Evolutionary conservation across 768 basidiomycete genomes (phyloP).

Genomic region (Auriculariales sp.): DNA sequence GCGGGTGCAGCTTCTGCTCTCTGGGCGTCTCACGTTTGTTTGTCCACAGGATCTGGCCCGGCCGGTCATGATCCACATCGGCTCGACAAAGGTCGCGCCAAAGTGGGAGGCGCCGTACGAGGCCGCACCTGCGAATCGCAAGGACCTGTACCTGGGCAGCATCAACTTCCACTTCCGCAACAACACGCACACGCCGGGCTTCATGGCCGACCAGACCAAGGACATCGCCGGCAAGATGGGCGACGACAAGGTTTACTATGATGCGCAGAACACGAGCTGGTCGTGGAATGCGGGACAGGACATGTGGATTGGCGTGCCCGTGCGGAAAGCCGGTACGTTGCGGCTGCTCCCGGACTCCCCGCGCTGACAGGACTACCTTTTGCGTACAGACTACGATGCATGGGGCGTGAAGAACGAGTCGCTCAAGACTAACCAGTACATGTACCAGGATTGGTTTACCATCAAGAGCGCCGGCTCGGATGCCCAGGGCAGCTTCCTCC

Average conservation of each 20-base stretch:
- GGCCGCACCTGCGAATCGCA: neutral
- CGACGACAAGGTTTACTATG: neutral
- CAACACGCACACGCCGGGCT: neutral
- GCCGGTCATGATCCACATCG: neutral
- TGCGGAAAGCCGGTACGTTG: neutral
- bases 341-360: neutral
- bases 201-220: neutral
- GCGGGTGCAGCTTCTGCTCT: neutral
- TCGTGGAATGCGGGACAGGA: neutral
- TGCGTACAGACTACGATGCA: neutral
- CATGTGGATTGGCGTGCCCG: neutral
- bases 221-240: neutral
- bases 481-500: neutral
- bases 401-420: neutral
- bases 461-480: neutral
- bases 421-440: neutral
- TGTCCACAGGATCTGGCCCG: neutral
- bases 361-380: no score
- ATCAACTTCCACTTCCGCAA: neutral
- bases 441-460: slow-evolving; percentile 1
- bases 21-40: neutral
- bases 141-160: neutral
- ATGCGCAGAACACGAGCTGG: neutral
- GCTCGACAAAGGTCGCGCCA: neutral
- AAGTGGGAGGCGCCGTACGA: neutral